phyloP scores from a whole-genome alignment of 257 asterid genomes.

The Fraxinus americana region DNA sequence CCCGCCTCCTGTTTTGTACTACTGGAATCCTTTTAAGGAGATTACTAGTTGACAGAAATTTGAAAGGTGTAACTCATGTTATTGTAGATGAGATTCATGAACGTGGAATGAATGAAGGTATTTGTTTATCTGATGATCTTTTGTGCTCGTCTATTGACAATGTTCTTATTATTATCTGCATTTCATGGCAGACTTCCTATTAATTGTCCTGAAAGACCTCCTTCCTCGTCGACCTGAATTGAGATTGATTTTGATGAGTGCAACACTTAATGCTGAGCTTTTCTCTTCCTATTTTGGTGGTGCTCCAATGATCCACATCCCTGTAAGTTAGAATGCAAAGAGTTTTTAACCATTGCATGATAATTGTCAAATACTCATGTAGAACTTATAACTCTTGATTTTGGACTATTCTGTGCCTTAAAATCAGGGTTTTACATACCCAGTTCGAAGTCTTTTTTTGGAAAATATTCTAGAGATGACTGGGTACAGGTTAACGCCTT shows the following conservation, averaged over 20 bases:
- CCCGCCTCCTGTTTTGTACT: slow-evolving; percentile 90
- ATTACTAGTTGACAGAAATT: slow-evolving; percentile 77
- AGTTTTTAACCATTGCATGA: slow-evolving; percentile 11
- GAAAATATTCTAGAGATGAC: slow-evolving; percentile 81
- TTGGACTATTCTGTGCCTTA: slow-evolving; percentile 13
- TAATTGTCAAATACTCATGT: slow-evolving; percentile 3
- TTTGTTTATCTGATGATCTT: slow-evolving; percentile 16
- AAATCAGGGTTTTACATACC: slow-evolving; percentile 86
- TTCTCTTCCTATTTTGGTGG: slow-evolving; percentile 85
- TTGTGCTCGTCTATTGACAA: slow-evolving; percentile 14
- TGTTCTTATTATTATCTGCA: slow-evolving; percentile 33
- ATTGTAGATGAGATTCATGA: slow-evolving; percentile 95
- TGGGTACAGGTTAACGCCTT: slow-evolving; percentile 69
- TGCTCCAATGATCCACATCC: slow-evolving; percentile 85
- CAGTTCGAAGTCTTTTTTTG: slow-evolving; percentile 75
- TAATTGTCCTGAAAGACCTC: slow-evolving; percentile 89
- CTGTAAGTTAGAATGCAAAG: slow-evolving; percentile 53
- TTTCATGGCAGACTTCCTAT: slow-evolving; percentile 76
- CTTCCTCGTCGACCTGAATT: slow-evolving; percentile 87
- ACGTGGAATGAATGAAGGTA: slow-evolving; percentile 99
- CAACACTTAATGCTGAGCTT: slow-evolving; percentile 89
- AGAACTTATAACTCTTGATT: slow-evolving; percentile 14
- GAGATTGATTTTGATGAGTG: slow-evolving; percentile 88
- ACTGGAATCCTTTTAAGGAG: slow-evolving; percentile 86
- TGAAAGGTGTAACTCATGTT: slow-evolving; percentile 87